Percentiles rank a stretch among this genome's conserved stretches.
phyloP scores from a whole-genome alignment of 345 rosid genomes.

The Cardamine resedifolia region DNA sequence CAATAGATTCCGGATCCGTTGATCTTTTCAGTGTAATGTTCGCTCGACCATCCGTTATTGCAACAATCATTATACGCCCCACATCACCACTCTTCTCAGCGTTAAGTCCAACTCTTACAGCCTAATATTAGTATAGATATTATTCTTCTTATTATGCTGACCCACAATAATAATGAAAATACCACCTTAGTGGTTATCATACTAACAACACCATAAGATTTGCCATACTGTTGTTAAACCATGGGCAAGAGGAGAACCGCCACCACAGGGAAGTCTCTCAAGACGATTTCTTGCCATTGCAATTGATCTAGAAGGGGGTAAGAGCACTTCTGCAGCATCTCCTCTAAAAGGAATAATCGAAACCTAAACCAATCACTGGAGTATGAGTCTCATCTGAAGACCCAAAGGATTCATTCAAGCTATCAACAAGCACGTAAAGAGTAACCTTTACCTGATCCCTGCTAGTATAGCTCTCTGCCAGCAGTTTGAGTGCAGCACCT shows the following conservation, averaged over 20 bases:
- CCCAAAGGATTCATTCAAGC: neutral
- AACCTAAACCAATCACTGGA: conserved; percentile 52
- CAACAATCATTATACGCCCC: conserved; percentile 94
- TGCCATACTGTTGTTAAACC: conserved; percentile 85
- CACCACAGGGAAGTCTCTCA: conserved; percentile 98
- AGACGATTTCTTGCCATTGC: conserved; percentile 98
- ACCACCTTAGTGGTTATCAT: neutral
- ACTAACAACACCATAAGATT: neutral
- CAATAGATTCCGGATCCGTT: conserved; percentile 72
- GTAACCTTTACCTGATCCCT: conserved; percentile 80
- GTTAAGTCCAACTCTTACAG: conserved; percentile 91
- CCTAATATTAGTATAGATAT: conserved; percentile 42
- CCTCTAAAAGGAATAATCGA: conserved; percentile 96
- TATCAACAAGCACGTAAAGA: neutral
- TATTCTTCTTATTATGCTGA: neutral
- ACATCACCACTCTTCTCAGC: conserved; percentile 99
- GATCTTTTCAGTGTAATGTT: conserved; percentile 91
- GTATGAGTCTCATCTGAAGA: conserved; percentile 10
- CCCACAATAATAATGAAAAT: neutral
- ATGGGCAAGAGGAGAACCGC: conserved; percentile 98
- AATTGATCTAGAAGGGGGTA: conserved; percentile 96
- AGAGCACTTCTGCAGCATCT: conserved; percentile 89
- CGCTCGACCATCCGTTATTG: conserved; percentile 93
- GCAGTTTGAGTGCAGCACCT: conserved; percentile 91
- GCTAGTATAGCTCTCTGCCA: conserved; percentile 98